Evolutionary conservation across 2,329 filamentous ascomycete genomes (phyloP).

Genomic region (Aspergillus tubingensis): DNA sequence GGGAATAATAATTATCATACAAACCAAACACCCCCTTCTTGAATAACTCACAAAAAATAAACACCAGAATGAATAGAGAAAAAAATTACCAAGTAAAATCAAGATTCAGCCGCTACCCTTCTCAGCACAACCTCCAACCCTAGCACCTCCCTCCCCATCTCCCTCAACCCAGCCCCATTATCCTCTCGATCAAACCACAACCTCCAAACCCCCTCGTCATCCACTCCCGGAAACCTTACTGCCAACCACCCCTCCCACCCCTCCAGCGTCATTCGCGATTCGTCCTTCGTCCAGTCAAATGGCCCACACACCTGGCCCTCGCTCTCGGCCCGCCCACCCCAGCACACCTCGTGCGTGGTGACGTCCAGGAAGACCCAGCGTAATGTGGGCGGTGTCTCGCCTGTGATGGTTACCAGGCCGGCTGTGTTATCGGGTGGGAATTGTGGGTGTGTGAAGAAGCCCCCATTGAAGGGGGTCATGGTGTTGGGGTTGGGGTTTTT

Average conservation of each 20-base stretch:
- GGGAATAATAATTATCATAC: no score
- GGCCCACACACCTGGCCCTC: conserved; percentile 27
- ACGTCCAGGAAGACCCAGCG: conserved; percentile 29
- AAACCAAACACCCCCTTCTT: no score
- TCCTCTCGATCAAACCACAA: conserved; percentile 30
- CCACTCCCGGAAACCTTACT: conserved; percentile 24
- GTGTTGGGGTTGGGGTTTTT: conserved; percentile 16
- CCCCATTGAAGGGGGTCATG: conserved; percentile 27
- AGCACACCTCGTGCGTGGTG: conserved; percentile 28
- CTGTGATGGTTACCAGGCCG: conserved; percentile 27
- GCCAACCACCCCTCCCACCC: conserved; percentile 29
- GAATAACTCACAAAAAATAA: no score
- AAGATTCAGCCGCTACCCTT: conserved; percentile 21
- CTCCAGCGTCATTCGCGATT: conserved; percentile 23
- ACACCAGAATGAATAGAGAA: no score
- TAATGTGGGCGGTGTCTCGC: conserved; percentile 24
- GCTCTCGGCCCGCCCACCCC: conserved; percentile 26
- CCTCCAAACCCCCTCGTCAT: conserved; percentile 24
- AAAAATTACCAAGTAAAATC: neutral
- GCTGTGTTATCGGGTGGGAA: conserved; percentile 26
- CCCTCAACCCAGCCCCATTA: conserved; percentile 25
- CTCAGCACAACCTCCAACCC: conserved; percentile 27
- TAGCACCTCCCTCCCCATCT: conserved; percentile 13
- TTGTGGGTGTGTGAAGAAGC: conserved; percentile 28
- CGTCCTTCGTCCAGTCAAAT: conserved; percentile 25